phyloP scores from a whole-genome alignment of 371 early-diverging fungal species.

The Mortierella sp. region DNA sequence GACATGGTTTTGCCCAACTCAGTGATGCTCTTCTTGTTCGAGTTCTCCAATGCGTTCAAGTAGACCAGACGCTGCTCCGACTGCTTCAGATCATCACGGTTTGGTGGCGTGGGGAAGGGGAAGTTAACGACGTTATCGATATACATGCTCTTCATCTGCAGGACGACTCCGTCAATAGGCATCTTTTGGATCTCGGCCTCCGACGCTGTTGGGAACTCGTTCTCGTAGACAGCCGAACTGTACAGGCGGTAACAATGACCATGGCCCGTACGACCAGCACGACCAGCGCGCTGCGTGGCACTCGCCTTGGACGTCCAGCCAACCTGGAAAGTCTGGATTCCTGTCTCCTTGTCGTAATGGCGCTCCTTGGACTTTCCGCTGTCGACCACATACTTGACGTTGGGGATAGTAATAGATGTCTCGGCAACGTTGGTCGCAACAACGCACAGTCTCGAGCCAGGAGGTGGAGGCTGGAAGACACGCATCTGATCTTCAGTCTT shows the following conservation, averaged over 20 bases:
- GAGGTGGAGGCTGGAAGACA: conserved; percentile 91
- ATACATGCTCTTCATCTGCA: conserved; percentile 97
- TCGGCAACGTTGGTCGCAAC: conserved; percentile 99
- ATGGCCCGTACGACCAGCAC: conserved; percentile 97
- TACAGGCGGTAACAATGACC: conserved; percentile 99
- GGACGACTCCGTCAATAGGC: conserved; percentile 95
- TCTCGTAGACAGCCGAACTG: conserved; percentile 93
- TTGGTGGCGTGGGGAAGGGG: conserved; percentile 95
- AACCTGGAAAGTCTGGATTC: conserved; percentile 91
- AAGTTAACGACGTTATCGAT: conserved; percentile 95
- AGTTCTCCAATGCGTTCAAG: conserved; percentile 80
- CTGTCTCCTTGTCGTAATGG: conserved; percentile 82
- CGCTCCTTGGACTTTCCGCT: conserved; percentile 96
- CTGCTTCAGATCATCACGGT: conserved; percentile 71
- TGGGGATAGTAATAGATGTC: conserved; percentile 98
- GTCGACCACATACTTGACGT: conserved; percentile 98
- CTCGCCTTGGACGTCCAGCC: conserved; percentile 96
- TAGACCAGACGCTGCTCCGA: conserved; percentile 81
- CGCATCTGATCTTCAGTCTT: conserved; percentile 91
- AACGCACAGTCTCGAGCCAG: conserved; percentile 93
- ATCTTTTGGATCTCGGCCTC: conserved; percentile 95
- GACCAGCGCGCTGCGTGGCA: conserved; percentile 96
- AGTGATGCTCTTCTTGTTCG: conserved; percentile 79
- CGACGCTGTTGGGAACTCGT: conserved; percentile 90
- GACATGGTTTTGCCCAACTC: conserved; percentile 92